Conservation (phyloP, 805 yeast species). For the Zygosaccharomyces kombuchaensis region DNA sequence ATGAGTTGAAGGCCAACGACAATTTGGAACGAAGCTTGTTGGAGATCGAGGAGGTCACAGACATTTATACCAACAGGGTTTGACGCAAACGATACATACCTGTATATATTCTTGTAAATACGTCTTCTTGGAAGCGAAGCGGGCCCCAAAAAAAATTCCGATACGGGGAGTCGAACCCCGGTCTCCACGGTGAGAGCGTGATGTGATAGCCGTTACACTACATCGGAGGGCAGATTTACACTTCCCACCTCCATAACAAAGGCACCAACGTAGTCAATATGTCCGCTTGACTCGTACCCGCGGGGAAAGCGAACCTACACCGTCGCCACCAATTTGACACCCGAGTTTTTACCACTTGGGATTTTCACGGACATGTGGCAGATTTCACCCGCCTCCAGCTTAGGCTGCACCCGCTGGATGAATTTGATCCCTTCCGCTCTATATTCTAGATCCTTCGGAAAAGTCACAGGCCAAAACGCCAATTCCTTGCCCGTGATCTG, state of each 20-base stretch:
- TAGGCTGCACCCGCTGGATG: constrained; percentile 28
- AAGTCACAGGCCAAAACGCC: constrained; percentile 27
- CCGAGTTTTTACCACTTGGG: constrained; percentile 31
- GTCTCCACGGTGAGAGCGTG: constrained; percentile 38
- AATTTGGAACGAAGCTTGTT: constrained; percentile 62
- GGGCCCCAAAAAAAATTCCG: constrained; percentile 21
- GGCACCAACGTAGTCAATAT: no score
- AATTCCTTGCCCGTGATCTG: constrained; percentile 37
- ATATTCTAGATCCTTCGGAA: constrained; percentile 28
- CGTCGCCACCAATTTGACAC: constrained; percentile 9
- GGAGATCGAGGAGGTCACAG: constrained; percentile 80
- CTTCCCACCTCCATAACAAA: no score
- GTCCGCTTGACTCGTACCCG: no score
- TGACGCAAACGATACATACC: not conserved
- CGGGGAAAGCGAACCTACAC: not conserved
- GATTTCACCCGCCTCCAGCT: constrained; percentile 27
- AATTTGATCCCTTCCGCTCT: constrained; percentile 27
- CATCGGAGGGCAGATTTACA: constrained; percentile 25
- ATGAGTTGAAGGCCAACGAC: constrained; percentile 47
- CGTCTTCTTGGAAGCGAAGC: not conserved
- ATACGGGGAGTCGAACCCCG: constrained; percentile 39
- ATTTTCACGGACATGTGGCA: constrained; percentile 36
- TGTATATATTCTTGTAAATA: constrained; percentile 1
- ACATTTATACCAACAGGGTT: constrained; percentile 59
- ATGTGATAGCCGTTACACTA: constrained; percentile 38